phyloP scores from a whole-genome alignment of 331 rosid genomes.

The Prunus yedoensis region DNA sequence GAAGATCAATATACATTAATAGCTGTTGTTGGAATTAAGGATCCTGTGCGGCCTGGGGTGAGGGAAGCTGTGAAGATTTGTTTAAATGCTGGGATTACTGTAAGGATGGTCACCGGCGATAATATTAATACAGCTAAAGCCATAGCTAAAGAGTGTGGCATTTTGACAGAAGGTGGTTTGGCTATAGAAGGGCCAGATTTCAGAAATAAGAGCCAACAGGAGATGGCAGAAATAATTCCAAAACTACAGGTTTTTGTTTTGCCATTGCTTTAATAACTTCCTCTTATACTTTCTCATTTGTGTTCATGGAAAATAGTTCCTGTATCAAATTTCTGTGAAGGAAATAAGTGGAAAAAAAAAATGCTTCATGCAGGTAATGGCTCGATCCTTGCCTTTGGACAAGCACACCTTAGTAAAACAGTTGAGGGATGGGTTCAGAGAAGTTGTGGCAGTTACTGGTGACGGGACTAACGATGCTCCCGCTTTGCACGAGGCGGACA shows the following conservation, averaged over 20 bases:
- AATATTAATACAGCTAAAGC: constrained; percentile 93
- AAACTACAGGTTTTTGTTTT: constrained; percentile 68
- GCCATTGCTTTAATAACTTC: background rate
- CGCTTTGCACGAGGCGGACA: constrained; percentile 92
- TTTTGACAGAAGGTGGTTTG: constrained; percentile 75
- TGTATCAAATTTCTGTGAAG: background rate
- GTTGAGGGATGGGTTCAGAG: constrained; percentile 56
- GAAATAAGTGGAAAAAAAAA: background rate
- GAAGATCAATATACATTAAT: constrained; percentile 62
- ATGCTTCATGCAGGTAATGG: constrained; percentile 69
- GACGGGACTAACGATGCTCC: constrained; percentile 99
- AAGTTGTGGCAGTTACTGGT: constrained; percentile 96
- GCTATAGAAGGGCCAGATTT: constrained; percentile 95
- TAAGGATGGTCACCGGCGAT: constrained; percentile 93
- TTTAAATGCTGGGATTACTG: constrained; percentile 72
- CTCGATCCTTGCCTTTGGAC: constrained; percentile 86
- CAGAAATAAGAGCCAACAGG: constrained; percentile 48
- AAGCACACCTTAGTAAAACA: constrained; percentile 73
- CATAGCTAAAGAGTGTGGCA: constrained; percentile 92
- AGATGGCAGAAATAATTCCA: constrained; percentile 66
- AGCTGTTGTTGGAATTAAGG: constrained; percentile 80
- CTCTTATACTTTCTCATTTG: background rate
- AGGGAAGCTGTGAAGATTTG: constrained; percentile 83
- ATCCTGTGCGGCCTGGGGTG: constrained; percentile 88
- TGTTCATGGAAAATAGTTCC: background rate